These are phyloP conservation scores for Pleurostoma richardsiae DNA, from an alignment of 2,329 filamentous ascomycete species.

Conservation along the genomic window DNA sequence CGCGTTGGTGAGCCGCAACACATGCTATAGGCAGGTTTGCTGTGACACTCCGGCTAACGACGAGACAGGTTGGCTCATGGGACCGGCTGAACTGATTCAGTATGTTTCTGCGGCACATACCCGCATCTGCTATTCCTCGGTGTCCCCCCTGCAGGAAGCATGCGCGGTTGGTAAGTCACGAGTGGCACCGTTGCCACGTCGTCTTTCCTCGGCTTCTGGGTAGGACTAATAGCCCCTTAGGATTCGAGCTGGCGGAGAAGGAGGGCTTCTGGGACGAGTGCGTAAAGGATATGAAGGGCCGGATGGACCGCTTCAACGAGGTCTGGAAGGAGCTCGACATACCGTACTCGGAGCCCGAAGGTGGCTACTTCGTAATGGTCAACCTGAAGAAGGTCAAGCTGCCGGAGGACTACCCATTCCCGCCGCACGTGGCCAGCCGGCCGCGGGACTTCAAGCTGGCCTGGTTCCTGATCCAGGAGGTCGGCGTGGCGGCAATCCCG, in stretches of 20 bases:
- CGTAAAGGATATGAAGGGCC: constrained; percentile 81
- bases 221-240: constrained; percentile 13
- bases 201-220: neutral
- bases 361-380: constrained; percentile 94
- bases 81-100: constrained; percentile 81
- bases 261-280: constrained; percentile 84
- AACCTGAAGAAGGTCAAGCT: constrained; percentile 87
- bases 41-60: constrained; percentile 19
- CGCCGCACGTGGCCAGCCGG: constrained; percentile 76
- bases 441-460: constrained; percentile 90
- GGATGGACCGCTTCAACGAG: constrained; percentile 82
- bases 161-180: constrained; percentile 63
- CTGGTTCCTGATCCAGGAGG: constrained; percentile 96
- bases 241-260: constrained; percentile 84
- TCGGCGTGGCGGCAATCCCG: constrained; percentile 92
- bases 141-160: constrained; percentile 91
- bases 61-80: constrained; percentile 70
- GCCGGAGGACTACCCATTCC: constrained; percentile 81
- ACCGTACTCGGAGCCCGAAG: constrained; percentile 87
- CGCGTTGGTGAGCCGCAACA: constrained; percentile 55
- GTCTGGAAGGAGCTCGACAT: constrained; percentile 71
- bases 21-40: neutral
- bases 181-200: too few relatives aligned
- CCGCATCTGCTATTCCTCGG: constrained; percentile 90
- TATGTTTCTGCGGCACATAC: constrained; percentile 92